Conservation (phyloP, 148 eudicot genomes). For the Persicaria maculosa region DNA sequence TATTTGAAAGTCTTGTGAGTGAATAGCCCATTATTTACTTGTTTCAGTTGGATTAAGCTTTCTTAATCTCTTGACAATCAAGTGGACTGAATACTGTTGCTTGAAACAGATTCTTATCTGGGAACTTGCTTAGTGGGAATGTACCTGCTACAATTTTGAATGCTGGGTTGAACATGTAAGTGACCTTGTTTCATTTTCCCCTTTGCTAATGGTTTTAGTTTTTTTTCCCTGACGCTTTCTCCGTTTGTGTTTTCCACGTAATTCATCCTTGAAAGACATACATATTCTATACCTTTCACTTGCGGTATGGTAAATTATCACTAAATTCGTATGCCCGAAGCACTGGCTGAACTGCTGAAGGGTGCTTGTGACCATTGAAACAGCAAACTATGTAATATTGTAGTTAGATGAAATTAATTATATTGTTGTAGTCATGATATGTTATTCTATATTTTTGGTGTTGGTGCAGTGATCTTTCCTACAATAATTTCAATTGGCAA, state of each 20-base stretch:
- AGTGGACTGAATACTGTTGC: background rate
- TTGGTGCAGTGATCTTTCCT: slow-evolving; percentile 65
- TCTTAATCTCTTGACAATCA: slow-evolving; percentile 1
- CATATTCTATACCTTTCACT: no score
- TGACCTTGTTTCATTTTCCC: slow-evolving; percentile 12
- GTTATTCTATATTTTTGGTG: background rate
- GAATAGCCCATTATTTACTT: background rate
- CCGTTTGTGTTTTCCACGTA: background rate
- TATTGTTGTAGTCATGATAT: background rate
- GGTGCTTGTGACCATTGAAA: background rate
- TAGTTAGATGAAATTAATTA: background rate
- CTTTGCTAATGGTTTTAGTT: background rate
- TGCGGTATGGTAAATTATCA: no score
- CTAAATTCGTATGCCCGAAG: no score
- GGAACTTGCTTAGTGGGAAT: slow-evolving; percentile 56
- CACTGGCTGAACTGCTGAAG: no score
- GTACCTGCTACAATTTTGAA: slow-evolving; percentile 51
- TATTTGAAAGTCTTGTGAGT: slow-evolving; percentile 54
- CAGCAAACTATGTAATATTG: background rate
- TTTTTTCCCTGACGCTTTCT: background rate
- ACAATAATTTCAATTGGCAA: slow-evolving; percentile 69
- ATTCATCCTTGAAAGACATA: background rate
- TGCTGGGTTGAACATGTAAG: slow-evolving; percentile 61
- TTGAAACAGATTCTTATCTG: slow-evolving; percentile 47
- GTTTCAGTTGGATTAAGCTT: background rate